Evolutionary conservation across 805 yeast genomes (phyloP).

Genomic region (Starmera pachycereana): DNA sequence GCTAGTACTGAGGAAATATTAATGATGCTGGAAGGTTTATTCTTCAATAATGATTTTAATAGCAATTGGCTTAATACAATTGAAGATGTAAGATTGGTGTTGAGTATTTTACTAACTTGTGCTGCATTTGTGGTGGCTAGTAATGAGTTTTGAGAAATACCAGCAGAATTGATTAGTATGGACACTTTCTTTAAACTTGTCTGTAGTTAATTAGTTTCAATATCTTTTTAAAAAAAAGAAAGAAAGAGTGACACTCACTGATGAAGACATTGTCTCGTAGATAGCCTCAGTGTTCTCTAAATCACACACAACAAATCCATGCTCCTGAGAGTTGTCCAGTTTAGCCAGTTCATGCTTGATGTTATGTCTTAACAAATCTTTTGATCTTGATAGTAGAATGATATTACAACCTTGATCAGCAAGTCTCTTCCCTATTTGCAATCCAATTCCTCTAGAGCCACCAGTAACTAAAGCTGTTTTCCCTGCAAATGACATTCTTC

Average conservation of each 20-base stretch:
- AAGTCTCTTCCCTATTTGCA: constrained; percentile 39
- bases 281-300: constrained; percentile 6
- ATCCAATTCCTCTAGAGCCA: constrained; percentile 61
- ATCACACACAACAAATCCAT: constrained; percentile 10
- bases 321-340: constrained; percentile 7
- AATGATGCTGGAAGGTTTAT: constrained; percentile 30
- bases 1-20: constrained; percentile 63
- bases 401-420: constrained; percentile 42
- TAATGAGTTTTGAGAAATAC: constrained; percentile 48
- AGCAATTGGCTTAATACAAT: constrained; percentile 47
- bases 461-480: constrained; percentile 53
- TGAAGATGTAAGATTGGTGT: constrained; percentile 50
- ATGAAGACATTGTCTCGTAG: constrained; percentile 3
- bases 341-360: constrained; percentile 5
- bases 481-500: constrained; percentile 6
- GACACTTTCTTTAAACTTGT: constrained; percentile 9
- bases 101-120: constrained; percentile 35
- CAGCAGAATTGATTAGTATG: constrained; percentile 36
- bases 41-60: constrained; percentile 38
- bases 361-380: constrained; percentile 22
- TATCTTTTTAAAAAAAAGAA: constrained; percentile 2
- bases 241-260: background rate
- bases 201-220: constrained; percentile 1
- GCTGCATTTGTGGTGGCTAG: constrained; percentile 30
- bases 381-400: constrained; percentile 41